Conservation (phyloP, 495 filamentous ascomycete species). For the Penicillium diatomitis region DNA sequence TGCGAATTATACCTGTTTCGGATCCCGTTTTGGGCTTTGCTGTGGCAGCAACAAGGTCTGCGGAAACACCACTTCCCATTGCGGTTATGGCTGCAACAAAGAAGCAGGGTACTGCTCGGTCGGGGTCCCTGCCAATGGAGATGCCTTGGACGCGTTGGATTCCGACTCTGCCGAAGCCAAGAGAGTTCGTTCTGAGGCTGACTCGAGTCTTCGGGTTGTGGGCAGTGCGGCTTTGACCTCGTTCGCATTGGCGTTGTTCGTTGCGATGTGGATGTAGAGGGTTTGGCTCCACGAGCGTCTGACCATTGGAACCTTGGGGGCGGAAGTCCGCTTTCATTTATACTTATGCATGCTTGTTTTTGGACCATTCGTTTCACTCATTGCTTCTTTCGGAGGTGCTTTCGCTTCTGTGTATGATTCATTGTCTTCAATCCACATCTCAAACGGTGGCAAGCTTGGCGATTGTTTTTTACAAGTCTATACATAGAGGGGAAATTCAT, state of each 20-base stretch:
- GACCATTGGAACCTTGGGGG: neutral
- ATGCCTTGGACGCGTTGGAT: constrained; percentile 20
- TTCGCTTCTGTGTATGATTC: too few relatives aligned
- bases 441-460: too few relatives aligned
- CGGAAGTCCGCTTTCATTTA: constrained; percentile 3
- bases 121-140: constrained; percentile 14
- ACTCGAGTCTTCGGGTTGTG: constrained; percentile 8
- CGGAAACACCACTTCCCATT: constrained; percentile 41
- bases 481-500: too few relatives aligned
- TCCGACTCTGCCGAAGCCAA: constrained; percentile 3
- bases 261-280: constrained; percentile 15
- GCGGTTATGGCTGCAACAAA: constrained; percentile 40
- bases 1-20: constrained; percentile 37
- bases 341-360: neutral
- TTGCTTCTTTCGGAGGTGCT: too few relatives aligned
- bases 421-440: too few relatives aligned
- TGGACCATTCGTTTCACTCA: too few relatives aligned
- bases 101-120: constrained; percentile 39
- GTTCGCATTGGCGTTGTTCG: constrained; percentile 17
- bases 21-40: constrained; percentile 34
- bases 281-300: neutral
- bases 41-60: constrained; percentile 36
- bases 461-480: too few relatives aligned
- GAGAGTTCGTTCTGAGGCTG: constrained; percentile 11
- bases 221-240: constrained; percentile 16